Evolutionary conservation across 306 rosid species (phyloP).

Genomic region (Abrus pulchellus): DNA sequence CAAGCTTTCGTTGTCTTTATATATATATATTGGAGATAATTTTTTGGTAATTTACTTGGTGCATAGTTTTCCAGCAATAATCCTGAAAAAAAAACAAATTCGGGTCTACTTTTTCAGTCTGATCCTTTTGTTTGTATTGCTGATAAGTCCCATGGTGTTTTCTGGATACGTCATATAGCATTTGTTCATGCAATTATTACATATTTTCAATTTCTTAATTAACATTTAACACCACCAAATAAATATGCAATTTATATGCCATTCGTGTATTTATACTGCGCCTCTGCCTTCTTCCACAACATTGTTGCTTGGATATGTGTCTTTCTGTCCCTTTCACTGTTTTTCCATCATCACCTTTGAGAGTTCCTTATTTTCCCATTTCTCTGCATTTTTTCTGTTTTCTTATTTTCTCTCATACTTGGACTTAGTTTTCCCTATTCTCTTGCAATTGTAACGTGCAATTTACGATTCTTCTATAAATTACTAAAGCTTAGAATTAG

Average conservation of each 20-base stretch:
- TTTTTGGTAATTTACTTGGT: constrained; percentile 52
- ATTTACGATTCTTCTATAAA: too few species aligned
- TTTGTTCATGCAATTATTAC: constrained; percentile 6
- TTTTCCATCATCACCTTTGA: background rate
- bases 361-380: background rate
- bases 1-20: constrained; percentile 42
- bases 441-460: background rate
- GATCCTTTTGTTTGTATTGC: constrained; percentile 46
- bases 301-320: background rate
- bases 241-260: background rate
- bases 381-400: background rate
- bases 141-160: constrained; percentile 36
- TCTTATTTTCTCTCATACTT: background rate
- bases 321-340: background rate
- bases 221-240: background rate
- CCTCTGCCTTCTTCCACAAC: constrained; percentile 15
- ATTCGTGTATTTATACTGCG: background rate
- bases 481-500: too few species aligned
- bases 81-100: background rate
- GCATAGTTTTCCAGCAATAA: constrained; percentile 54
- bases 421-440: too few species aligned
- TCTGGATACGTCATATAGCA: constrained; percentile 6
- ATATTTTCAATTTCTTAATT: background rate
- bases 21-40: background rate
- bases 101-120: constrained; percentile 38